These are phyloP conservation scores for Diaporthe sp. DNA, from an alignment of 2,329 filamentous ascomycete genomes.

Conservation along the genomic window DNA sequence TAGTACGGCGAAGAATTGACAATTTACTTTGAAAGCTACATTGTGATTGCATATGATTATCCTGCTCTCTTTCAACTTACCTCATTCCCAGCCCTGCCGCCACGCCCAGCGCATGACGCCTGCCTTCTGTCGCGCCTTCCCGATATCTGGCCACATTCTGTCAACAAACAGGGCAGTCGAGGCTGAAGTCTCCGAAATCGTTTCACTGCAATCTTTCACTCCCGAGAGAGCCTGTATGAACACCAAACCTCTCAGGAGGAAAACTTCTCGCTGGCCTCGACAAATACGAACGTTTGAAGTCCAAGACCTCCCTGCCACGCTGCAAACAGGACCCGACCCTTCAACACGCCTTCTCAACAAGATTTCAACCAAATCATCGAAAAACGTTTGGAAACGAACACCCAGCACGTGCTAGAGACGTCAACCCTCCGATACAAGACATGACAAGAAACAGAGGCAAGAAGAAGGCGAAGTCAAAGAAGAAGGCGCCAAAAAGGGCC, in stretches of 20 bases:
- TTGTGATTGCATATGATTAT: background rate
- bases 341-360: background rate
- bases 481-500: background rate
- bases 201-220: background rate
- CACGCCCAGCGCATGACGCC: background rate
- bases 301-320: background rate
- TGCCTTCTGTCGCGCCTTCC: background rate
- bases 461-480: background rate
- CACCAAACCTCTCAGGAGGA: no score
- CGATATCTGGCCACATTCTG: background rate
- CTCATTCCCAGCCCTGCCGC: background rate
- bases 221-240: background rate
- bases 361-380: background rate
- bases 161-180: background rate
- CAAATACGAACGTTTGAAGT: background rate
- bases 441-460: conserved; percentile 28
- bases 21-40: background rate
- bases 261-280: background rate
- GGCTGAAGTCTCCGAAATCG: background rate
- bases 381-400: background rate
- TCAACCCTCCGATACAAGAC: background rate
- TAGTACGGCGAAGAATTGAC: background rate
- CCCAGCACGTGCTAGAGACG: background rate
- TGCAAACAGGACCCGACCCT: background rate
- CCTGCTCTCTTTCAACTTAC: background rate